phyloP scores from a whole-genome alignment of 73 alveolate species.

The Paramecium sexaurelia region DNA sequence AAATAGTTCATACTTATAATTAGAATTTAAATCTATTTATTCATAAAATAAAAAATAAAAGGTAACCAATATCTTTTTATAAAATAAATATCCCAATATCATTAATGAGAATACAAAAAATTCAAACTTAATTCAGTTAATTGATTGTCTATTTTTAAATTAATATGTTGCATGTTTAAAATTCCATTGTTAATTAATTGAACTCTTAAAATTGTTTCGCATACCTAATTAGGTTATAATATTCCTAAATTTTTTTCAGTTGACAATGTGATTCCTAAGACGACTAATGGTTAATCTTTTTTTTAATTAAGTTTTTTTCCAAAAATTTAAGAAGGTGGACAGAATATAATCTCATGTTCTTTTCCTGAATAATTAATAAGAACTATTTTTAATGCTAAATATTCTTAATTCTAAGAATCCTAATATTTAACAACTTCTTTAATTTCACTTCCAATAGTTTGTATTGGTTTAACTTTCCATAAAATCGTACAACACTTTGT shows the following conservation, averaged over 20 bases:
- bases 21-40: too few species aligned
- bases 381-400: background rate
- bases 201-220: background rate
- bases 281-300: background rate
- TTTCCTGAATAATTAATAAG: background rate
- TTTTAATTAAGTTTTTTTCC: background rate
- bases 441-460: background rate
- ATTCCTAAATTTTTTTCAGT: background rate
- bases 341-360: background rate
- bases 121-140: background rate
- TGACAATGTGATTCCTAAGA: background rate
- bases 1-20: too few species aligned
- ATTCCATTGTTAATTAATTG: background rate
- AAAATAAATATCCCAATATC: background rate
- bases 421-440: background rate
- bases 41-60: too few species aligned
- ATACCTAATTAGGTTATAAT: background rate
- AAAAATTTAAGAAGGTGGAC: slow-evolving; percentile 6
- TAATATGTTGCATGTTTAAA: background rate
- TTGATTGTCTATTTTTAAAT: background rate
- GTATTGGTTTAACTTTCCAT: background rate
- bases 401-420: background rate
- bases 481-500: background rate
- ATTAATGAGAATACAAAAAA: background rate
- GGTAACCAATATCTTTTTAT: background rate